These are phyloP conservation scores for Penicillium canariense DNA, from an alignment of 495 filamentous ascomycete genomes.

Conservation along the genomic window DNA sequence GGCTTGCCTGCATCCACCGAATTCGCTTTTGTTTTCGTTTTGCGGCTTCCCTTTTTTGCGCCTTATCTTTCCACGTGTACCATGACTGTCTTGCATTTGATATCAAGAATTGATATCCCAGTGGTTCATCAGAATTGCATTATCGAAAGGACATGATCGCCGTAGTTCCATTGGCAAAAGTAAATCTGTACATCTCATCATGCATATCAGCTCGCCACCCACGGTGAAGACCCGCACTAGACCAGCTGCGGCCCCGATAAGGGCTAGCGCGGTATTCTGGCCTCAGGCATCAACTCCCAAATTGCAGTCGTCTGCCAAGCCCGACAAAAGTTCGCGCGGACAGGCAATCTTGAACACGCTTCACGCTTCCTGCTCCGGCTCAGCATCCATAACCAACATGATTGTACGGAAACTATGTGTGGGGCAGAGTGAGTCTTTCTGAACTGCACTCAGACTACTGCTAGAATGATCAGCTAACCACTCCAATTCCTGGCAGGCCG, in stretches of 20 bases:
- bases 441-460: not conserved
- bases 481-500: constrained; percentile 31
- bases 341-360: constrained; percentile 21
- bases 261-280: not conserved
- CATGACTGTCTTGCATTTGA: constrained; percentile 24
- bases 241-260: no score
- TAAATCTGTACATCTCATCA: not conserved
- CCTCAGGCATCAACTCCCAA: constrained; percentile 24
- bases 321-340: constrained; percentile 46
- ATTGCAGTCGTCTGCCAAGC: constrained; percentile 28
- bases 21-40: constrained; percentile 1
- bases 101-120: constrained; percentile 12
- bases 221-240: no score
- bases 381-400: constrained; percentile 32
- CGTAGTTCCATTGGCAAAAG: no score
- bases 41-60: constrained; percentile 4
- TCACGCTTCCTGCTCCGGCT: constrained; percentile 15
- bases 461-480: constrained; percentile 5
- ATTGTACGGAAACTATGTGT: constrained; percentile 43
- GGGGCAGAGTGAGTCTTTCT: constrained; percentile 43
- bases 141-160: not conserved
- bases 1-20: constrained; percentile 9
- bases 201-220: not conserved
- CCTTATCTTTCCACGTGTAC: constrained; percentile 13
- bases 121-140: constrained; percentile 9